Base-by-base conservation (phyloP, 768 basidiomycete species). In the Mycena vulgaris region DNA sequence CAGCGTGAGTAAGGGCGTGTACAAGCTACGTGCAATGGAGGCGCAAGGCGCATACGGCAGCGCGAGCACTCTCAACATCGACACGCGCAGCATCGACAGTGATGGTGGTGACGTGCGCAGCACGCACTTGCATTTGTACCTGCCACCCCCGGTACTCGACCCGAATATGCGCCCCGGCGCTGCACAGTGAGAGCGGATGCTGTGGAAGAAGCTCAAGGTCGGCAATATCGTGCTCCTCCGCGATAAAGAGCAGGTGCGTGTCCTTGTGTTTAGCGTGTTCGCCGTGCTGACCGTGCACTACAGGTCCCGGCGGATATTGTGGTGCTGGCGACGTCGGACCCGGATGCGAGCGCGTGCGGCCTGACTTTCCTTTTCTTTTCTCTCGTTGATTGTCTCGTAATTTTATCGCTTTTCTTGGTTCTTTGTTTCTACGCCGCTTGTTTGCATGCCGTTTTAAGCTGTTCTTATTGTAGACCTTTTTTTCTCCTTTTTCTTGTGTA, bases 131-230 rank as follows among this genome's bases (percentile, higher is more conserved):
- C 86, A 83, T 63, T 89, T 89, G 19, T 87, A 86, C 82, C 88
- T 16, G 88, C 86, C 27, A 71, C 87, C 9, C 94, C 95, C 16
- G 95, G 96, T 33, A 83, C 39, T 98, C n/a, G 93, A 97, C 78
- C 96, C 91, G 89, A 85, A 83, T 53, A 89, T 89, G 55, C 89
- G 88, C 40, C 82, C 88, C 3, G 84, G 84, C 4, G 88, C 91
- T 5, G 92, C 95, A 2, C 86, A 87, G 30, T 99, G 97, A 97
- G 96, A 98, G 77, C 86, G 97, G 63, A 99, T 97, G 17, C 83
- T 99, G 2, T 99, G 97, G 97, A 98, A 99, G 86, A 98, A 99
- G 85, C 86, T 99, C 49, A 96, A 98, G 78, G 96, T 98, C 14
- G 97, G 97, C n/a, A 97, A 99, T 77, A 82, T 98, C 25, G 95